A percentile compares a stretch with the other conserved stretches of the same genome.
phyloP scores from a whole-genome alignment of 1,284 basidiomycete genomes.

The Trametes versicolor region DNA sequence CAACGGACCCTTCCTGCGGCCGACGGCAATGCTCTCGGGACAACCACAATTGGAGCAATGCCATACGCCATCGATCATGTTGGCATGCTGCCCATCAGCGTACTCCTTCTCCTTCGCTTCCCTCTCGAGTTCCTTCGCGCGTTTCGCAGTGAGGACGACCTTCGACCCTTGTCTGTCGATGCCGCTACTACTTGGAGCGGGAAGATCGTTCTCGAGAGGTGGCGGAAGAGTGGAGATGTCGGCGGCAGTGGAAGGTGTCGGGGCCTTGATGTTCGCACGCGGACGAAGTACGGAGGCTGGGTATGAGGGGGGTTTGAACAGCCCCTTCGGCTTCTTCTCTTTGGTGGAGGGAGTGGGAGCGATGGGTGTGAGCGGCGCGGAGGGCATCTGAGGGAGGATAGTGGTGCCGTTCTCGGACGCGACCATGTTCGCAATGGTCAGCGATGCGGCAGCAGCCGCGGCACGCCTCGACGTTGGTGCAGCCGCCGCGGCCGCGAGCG shows the following conservation, averaged over 20 bases:
- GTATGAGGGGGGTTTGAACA: constrained; percentile 76
- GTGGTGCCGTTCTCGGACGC: constrained; percentile 80
- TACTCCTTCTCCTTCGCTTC: constrained; percentile 86
- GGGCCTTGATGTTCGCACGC: constrained; percentile 64
- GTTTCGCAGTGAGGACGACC: constrained; percentile 62
- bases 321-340: constrained; percentile 75
- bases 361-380: constrained; percentile 53
- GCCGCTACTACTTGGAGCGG: constrained; percentile 48
- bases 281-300: constrained; percentile 64
- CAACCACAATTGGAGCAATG: constrained; percentile 94
- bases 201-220: constrained; percentile 66
- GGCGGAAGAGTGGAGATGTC: constrained; percentile 66
- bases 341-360: constrained; percentile 53
- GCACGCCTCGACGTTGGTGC: constrained; percentile 80
- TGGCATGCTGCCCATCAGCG: constrained; percentile 82
- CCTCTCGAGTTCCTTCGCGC: constrained; percentile 77
- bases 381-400: constrained; percentile 59
- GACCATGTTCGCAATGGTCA: constrained; percentile 86
- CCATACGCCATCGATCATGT: constrained; percentile 87
- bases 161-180: constrained; percentile 57
- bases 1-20: constrained; percentile 87
- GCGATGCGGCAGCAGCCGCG: constrained; percentile 84
- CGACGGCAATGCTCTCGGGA: constrained; percentile 85
- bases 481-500: constrained; percentile 67
- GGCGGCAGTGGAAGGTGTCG: constrained; percentile 71